phyloP scores from a whole-genome alignment of 2,329 filamentous ascomycete species.

The Pseudogymnoascus sp. region DNA sequence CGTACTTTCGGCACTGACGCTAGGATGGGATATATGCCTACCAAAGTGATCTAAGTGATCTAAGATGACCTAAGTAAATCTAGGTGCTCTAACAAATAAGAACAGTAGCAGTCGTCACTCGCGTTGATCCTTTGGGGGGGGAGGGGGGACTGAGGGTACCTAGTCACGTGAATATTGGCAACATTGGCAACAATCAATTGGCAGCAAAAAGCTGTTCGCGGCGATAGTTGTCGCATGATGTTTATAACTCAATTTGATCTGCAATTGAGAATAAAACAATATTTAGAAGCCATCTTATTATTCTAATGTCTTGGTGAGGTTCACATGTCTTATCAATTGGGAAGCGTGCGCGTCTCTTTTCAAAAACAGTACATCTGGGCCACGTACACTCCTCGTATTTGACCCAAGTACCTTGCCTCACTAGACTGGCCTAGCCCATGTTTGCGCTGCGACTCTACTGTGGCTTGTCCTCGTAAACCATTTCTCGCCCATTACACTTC shows the following conservation, averaged over 20 bases:
- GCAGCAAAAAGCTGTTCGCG: background rate
- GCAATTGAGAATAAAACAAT: background rate
- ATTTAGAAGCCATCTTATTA: background rate
- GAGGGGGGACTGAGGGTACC: background rate
- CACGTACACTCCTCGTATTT: background rate
- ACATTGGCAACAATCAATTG: background rate
- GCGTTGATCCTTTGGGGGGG: background rate
- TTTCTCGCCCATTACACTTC: conserved; percentile 1
- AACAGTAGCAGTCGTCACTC: background rate
- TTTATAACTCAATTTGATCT: background rate
- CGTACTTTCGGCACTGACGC: background rate
- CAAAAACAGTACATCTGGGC: background rate
- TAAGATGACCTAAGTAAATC: too few relatives aligned
- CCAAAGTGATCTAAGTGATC: background rate
- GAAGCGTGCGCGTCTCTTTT: background rate
- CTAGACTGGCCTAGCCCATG: conserved; percentile 1
- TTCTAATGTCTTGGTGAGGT: background rate
- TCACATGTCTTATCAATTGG: background rate
- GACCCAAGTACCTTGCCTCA: background rate
- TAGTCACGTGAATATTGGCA: background rate
- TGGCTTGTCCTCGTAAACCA: conserved; percentile 4
- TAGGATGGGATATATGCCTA: background rate
- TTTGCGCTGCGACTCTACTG: background rate
- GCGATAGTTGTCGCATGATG: background rate
- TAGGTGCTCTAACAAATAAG: background rate